phyloP scores from a whole-genome alignment of 306 rosid genomes.

The Ammopiptanthus mongolicus region DNA sequence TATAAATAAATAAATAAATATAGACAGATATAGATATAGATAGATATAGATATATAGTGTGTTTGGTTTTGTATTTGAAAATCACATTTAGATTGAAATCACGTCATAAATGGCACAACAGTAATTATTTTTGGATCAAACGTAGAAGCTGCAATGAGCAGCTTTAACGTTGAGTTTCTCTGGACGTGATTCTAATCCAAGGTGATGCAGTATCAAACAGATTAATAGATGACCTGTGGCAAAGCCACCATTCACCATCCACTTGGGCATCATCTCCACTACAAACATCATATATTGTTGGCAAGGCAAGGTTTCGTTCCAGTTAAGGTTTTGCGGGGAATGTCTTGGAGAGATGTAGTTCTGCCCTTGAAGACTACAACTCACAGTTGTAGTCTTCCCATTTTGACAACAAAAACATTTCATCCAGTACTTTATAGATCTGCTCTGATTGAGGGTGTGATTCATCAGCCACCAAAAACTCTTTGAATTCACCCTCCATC shows the following conservation, averaged over 20 bases:
- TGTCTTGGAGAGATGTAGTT: neutral
- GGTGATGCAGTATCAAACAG: no score
- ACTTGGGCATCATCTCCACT: neutral
- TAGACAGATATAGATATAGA: no score
- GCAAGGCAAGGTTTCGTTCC: neutral
- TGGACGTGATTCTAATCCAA: no score
- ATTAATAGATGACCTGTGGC: no score
- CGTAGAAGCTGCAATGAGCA: no score
- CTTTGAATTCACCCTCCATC: conserved; percentile 49
- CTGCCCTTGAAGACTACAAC: conserved; percentile 1
- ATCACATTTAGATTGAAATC: no score
- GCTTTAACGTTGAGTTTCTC: no score
- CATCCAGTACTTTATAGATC: conserved; percentile 42
- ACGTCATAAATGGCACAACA: no score
- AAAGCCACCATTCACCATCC: neutral
- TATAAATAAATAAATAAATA: no score
- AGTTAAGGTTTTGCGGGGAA: neutral
- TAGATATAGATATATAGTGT: no score
- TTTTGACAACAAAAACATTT: conserved; percentile 38
- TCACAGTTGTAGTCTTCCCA: conserved; percentile 21
- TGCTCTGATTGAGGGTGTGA: conserved; percentile 61
- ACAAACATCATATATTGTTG: neutral
- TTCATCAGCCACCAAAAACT: conserved; percentile 69
- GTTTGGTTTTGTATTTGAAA: no score
- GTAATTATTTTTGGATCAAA: no score